Evolutionary conservation across 1,284 basidiomycete genomes (phyloP).

Genomic region (Fomitiporia mediterranea): DNA sequence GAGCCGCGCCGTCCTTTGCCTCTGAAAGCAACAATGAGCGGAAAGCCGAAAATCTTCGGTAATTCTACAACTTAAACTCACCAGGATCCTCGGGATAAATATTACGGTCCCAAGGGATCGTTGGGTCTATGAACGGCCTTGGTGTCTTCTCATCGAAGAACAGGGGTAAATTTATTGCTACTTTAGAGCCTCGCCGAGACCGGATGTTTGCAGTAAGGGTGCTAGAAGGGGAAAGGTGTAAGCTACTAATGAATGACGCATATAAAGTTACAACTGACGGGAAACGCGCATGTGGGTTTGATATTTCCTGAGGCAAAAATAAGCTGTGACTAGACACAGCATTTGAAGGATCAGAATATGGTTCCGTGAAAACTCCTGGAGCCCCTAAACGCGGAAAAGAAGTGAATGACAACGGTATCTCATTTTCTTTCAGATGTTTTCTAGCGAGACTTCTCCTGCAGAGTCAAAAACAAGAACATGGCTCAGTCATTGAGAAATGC

Average conservation of each 20-base stretch:
- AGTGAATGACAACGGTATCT: conserved; percentile 90
- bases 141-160: conserved; percentile 88
- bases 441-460: conserved; percentile 79
- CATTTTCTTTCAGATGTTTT: conserved; percentile 78
- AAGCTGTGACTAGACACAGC: conserved; percentile 86
- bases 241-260: conserved; percentile 21
- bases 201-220: conserved; percentile 97
- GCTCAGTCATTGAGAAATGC: conserved; percentile 15
- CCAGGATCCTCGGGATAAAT: conserved; percentile 80
- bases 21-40: conserved; percentile 40
- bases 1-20: conserved; percentile 83
- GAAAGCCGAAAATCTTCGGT: not conserved
- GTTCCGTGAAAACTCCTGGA: conserved; percentile 88
- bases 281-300: conserved; percentile 96
- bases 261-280: conserved; percentile 57
- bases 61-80: conserved; percentile 29
- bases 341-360: conserved; percentile 67
- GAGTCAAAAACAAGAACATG: conserved; percentile 15
- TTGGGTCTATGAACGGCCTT: conserved; percentile 85
- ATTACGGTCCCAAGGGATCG: conserved; percentile 80
- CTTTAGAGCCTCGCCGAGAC: conserved; percentile 85
- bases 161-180: conserved; percentile 93
- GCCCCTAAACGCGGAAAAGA: conserved; percentile 94
- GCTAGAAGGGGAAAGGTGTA: conserved; percentile 37
- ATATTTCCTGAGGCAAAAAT: conserved; percentile 94